Evolutionary conservation across 805 yeast species (phyloP).

Genomic region (Yarrowia bubula): DNA sequence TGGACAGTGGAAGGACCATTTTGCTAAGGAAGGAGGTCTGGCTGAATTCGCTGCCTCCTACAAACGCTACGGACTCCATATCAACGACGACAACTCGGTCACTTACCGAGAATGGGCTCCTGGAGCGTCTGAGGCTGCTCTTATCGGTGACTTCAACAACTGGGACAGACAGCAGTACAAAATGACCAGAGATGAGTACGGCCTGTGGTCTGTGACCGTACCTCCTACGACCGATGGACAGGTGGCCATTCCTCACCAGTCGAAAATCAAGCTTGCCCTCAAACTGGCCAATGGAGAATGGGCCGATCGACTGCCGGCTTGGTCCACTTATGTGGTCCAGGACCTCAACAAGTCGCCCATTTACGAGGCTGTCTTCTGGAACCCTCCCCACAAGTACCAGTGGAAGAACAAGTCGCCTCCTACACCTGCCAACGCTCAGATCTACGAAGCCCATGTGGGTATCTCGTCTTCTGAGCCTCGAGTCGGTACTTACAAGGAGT

Average conservation of each 20-base stretch:
- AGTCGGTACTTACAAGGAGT: constrained; percentile 81
- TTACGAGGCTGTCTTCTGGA: constrained; percentile 93
- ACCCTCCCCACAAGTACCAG: constrained; percentile 59
- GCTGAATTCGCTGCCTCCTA: constrained; percentile 73
- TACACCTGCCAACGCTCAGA: constrained; percentile 54
- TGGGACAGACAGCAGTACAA: constrained; percentile 66
- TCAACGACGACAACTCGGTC: constrained; percentile 54
- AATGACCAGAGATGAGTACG: constrained; percentile 59
- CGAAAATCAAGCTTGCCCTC: constrained; percentile 65
- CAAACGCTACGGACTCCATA: constrained; percentile 72
- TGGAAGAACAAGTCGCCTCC: constrained; percentile 68
- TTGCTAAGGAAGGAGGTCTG: constrained; percentile 62
- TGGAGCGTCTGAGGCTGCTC: constrained; percentile 66
- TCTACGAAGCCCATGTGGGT: constrained; percentile 92
- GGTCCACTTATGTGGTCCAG: constrained; percentile 80
- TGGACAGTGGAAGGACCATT: constrained; percentile 59
- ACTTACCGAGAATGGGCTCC: constrained; percentile 86
- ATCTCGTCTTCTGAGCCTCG: constrained; percentile 88
- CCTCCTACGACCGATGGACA: constrained; percentile 53
- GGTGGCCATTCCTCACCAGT: constrained; percentile 75
- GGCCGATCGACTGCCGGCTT: constrained; percentile 83
- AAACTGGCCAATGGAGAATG: constrained; percentile 58
- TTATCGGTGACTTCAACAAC: constrained; percentile 89
- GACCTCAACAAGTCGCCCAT: constrained; percentile 45
- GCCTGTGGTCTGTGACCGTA: constrained; percentile 64